Base-by-base conservation (phyloP, 2,329 filamentous ascomycete genomes). In the Tolypocladium amazonense region DNA sequence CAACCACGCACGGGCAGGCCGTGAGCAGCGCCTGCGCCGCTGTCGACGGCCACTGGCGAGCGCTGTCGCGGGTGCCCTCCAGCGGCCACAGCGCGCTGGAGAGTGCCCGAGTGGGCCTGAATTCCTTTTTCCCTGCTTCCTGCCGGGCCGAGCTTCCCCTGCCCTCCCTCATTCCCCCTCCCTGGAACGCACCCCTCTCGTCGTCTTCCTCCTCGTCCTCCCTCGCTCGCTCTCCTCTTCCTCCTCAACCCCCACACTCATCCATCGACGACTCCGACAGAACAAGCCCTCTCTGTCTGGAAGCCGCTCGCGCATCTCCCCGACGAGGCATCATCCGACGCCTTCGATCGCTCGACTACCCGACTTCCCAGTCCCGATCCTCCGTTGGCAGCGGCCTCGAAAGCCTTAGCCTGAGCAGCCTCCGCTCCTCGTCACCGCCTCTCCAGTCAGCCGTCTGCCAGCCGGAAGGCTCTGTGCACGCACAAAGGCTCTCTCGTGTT, bases 61-160 rank as follows among this genome's bases (percentile, higher is more conserved):
- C 33, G 33, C 33, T 35, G 33, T n/a, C n/a, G n/a, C n/a, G n/a
- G n/a, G n/a, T n/a, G n/a, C n/a, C n/a, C n/a, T n/a, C n/a, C n/a
- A n/a, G n/a, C n/a, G n/a, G n/a, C n/a, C 33, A 35, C 33, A 35
- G 33, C 33, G 33, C 33, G 33, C 33, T 35, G 33, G 33, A 9
- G 33, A 7, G 50, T 23, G 7, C 30, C 20, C 0, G 50, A 15
- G 50, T 54, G 50, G 50, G 50, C 30, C 50, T 54, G 20, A 15
- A 37, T n/a, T 35, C 20, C 50, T 6, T 53, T 52, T 54, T 7
- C 50, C 50, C n/a, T 15, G n/a, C 15, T 18, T 33, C 20, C 35
- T 4, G 55, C 59, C 56, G 56, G 59, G 37, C 59, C 59, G 59
- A 60, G 59, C 61, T 58, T 59, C 59, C 27, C 52, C 56, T 57